These are phyloP conservation scores for Cylindrotheca closterium DNA, from an alignment of 108 stramenopile species.

Conservation along the genomic window DNA sequence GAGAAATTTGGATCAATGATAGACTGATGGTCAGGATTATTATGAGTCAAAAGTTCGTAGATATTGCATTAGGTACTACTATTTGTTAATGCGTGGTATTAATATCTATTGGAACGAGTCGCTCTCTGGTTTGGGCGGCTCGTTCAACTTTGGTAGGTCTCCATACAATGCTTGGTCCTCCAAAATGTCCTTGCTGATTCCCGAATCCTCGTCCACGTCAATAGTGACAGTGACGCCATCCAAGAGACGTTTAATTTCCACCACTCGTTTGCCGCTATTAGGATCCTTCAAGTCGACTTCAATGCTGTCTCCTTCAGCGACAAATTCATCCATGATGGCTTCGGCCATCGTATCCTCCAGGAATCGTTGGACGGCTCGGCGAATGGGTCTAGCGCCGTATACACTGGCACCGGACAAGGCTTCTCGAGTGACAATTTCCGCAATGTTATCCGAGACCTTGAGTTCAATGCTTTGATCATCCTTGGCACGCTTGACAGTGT, in stretches of 20 bases:
- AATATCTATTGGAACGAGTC: constrained; percentile 28
- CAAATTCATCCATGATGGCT: constrained; percentile 69
- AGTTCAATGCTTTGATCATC: constrained; percentile 53
- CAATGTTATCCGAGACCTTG: constrained; percentile 50
- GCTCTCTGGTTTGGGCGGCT: constrained; percentile 29
- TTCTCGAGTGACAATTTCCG: constrained; percentile 58
- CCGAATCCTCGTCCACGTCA: constrained; percentile 39
- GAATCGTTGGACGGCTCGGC: constrained; percentile 67
- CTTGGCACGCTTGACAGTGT: constrained; percentile 46
- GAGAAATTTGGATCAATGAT: too few relatives aligned
- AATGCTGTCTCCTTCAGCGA: constrained; percentile 62
- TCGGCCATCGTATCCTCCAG: constrained; percentile 76
- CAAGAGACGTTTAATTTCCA: constrained; percentile 27
- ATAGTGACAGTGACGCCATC: constrained; percentile 30
- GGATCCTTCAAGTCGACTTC: constrained; percentile 43
- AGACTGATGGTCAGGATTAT: too few relatives aligned
- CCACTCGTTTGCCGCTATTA: constrained; percentile 25
- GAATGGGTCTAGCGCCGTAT: constrained; percentile 77
- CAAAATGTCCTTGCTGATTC: constrained; percentile 28
- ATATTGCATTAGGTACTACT: too few relatives aligned
- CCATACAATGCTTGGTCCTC: constrained; percentile 33
- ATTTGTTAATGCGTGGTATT: too few relatives aligned
- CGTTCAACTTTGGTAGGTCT: constrained; percentile 34
- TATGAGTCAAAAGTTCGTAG: too few relatives aligned
- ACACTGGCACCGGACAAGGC: constrained; percentile 51